Base-by-base conservation (phyloP, 495 filamentous ascomycete species). In the Trypethelium eluteriae region DNA sequence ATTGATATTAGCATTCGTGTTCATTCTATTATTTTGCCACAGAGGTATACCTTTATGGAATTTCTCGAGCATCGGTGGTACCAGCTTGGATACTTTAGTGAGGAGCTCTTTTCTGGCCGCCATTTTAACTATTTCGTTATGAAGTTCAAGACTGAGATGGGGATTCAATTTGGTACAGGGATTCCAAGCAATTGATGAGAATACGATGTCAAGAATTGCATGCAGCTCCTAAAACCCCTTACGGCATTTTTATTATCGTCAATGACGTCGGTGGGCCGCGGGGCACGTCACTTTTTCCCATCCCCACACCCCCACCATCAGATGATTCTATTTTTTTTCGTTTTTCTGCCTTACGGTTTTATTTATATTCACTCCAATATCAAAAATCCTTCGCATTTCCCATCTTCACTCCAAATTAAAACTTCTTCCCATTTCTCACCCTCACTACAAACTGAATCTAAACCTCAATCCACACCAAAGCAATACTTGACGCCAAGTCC, bases 61-160 rank as follows among this genome's bases (percentile, higher is more conserved):
- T 68, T 85, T 92, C 73, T 94, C 92, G 11, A 98, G 84, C 88
- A 98, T 89, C 9, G 94, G 94, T 50, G 94, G 94, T 59, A 98
- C 84, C 76, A 98, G 89, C 76, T 89, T 91, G 81, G 89, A 88
- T 74, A 93, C 92, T 75, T 90, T 92, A 62, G 79, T 74, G 34
- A 98, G 81, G 39, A 96, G 79, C 65, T 90, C 88, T 76, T 87
- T 87, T n/a, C 86, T 87, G 39, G 82, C 79, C 50, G 86, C 78
- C 74, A 84, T 84, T 35, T 39, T 50, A 1, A 5, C 11, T 41
- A n/a, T 39, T 63, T 56, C 80, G 79, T 53, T 25, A 73, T 72
- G 3, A 76, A 72, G 18, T 38, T 62, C n/a, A 47, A 57, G 14
- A 0, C 38, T 49, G 38, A 41, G 62, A 14, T 39, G 11, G 7